Evolutionary conservation across 73 alveolate genomes (phyloP).

Genomic region (Paramecium caudatum): DNA sequence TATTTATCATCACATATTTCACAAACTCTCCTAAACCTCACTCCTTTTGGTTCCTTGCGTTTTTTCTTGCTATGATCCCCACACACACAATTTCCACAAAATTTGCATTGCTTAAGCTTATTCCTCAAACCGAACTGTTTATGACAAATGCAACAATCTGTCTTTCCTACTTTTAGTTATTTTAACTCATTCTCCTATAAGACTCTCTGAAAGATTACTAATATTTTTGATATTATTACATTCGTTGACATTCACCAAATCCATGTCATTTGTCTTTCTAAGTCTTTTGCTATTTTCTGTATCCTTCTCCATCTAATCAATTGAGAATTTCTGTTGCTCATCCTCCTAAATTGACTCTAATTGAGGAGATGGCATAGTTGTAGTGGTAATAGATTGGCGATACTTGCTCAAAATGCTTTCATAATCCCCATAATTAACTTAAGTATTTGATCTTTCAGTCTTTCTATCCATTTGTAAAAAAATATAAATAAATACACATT

Average conservation of each 20-base stretch:
- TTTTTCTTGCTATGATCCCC: conserved; percentile 57
- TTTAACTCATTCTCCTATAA: neutral
- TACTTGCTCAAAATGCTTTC: neutral
- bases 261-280: neutral
- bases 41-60: conserved; percentile 56
- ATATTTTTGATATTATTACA: neutral
- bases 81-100: conserved; percentile 70
- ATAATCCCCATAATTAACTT: neutral
- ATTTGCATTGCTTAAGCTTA: conserved; percentile 35
- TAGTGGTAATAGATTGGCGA: neutral
- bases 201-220: neutral
- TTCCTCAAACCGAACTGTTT: neutral
- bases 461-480: too few species aligned
- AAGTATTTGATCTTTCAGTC: neutral
- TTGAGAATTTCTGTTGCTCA: neutral
- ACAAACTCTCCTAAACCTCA: conserved; percentile 64
- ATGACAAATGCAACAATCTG: conserved; percentile 37
- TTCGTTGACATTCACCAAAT: neutral
- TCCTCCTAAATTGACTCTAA: neutral
- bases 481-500: neutral
- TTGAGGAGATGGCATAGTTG: neutral
- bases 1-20: conserved; percentile 73
- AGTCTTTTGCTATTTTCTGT: neutral
- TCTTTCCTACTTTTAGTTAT: neutral
- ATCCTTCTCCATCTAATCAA: conserved; percentile 30